phyloP scores from a whole-genome alignment of 1,139 yeast genomes.

The Zygosaccharomyces sapae region DNA sequence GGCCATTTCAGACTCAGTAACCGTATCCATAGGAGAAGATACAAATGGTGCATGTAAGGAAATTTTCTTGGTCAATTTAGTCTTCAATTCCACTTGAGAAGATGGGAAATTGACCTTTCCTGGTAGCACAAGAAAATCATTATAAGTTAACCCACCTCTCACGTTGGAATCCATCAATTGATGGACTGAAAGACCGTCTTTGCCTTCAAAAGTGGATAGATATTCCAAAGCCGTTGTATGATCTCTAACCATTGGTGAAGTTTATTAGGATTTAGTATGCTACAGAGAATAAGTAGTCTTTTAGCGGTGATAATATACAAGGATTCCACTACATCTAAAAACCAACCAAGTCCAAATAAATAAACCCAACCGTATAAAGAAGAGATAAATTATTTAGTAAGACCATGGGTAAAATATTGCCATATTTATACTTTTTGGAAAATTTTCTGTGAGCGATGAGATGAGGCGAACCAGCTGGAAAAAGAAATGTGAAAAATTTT shows the following conservation, averaged over 20 bases:
- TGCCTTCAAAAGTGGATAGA: conserved; percentile 59
- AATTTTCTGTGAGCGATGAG: conserved; percentile 12
- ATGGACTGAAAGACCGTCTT: conserved; percentile 82
- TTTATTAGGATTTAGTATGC: conserved; percentile 12
- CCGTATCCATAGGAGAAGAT: conserved; percentile 99
- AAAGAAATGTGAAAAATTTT: conserved; percentile 20
- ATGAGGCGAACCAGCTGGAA: conserved; percentile 4
- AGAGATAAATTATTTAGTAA: not conserved
- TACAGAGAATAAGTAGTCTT: conserved; percentile 5
- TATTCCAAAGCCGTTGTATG: conserved; percentile 62
- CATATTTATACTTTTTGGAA: conserved; percentile 16
- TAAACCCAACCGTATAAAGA: conserved; percentile 7
- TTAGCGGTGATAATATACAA: conserved; percentile 4
- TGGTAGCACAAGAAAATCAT: conserved; percentile 91
- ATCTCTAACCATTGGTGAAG: conserved; percentile 39
- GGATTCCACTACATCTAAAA: conserved; percentile 15
- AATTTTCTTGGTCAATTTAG: conserved; percentile 86
- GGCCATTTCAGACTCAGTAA: conserved; percentile 96
- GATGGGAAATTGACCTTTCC: conserved; percentile 92
- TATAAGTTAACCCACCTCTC: conserved; percentile 96
- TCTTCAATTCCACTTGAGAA: conserved; percentile 67
- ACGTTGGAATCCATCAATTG: conserved; percentile 82
- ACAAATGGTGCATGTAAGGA: conserved; percentile 89
- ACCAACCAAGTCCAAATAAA: conserved; percentile 12
- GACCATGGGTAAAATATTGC: conserved; percentile 5